Conservation (phyloP, 1,284 basidiomycete species). For the Cystobasidium sp. region DNA sequence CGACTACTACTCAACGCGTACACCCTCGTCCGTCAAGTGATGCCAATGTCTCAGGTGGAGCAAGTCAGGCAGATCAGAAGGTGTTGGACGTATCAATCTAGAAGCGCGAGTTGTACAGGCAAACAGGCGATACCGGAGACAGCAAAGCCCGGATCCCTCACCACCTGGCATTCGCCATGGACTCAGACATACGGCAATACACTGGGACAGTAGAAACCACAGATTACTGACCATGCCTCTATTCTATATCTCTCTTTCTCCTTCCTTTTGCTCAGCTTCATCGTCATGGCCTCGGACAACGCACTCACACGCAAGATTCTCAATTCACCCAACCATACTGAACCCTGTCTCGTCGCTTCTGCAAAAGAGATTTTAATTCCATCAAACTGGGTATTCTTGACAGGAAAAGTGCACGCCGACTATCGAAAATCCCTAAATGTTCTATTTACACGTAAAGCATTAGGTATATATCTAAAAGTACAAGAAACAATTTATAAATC, state of each 20-base stretch:
- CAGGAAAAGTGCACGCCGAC: slow-evolving; percentile 89
- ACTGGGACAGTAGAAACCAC: no score
- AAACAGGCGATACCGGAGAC: no score
- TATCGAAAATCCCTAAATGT: slow-evolving; percentile 90
- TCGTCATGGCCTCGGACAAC: slow-evolving; percentile 92
- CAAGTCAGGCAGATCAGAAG: no score
- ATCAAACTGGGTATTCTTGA: slow-evolving; percentile 98
- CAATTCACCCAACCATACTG: slow-evolving; percentile 84
- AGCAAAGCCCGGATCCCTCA: no score
- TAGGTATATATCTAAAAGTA: slow-evolving; percentile 83
- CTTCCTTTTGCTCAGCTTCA: slow-evolving; percentile 70
- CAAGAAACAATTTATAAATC: slow-evolving; percentile 84
- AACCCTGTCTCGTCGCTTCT: slow-evolving; percentile 91
- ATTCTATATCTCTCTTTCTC: not conserved
- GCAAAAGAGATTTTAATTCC: slow-evolving; percentile 85
- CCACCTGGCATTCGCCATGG: no score
- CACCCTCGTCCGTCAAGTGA: no score
- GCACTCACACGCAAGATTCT: slow-evolving; percentile 89
- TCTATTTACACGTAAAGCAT: slow-evolving; percentile 91
- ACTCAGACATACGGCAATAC: no score
- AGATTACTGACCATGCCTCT: no score
- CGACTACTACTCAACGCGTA: no score
- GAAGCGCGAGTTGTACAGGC: no score
- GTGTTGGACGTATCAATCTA: no score
- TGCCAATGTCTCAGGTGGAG: no score